A percentile compares a stretch with the other conserved stretches of the same genome.
Evolutionary conservation across 2,329 filamentous ascomycete species (phyloP).

Genomic region (Ophiostoma ips): DNA sequence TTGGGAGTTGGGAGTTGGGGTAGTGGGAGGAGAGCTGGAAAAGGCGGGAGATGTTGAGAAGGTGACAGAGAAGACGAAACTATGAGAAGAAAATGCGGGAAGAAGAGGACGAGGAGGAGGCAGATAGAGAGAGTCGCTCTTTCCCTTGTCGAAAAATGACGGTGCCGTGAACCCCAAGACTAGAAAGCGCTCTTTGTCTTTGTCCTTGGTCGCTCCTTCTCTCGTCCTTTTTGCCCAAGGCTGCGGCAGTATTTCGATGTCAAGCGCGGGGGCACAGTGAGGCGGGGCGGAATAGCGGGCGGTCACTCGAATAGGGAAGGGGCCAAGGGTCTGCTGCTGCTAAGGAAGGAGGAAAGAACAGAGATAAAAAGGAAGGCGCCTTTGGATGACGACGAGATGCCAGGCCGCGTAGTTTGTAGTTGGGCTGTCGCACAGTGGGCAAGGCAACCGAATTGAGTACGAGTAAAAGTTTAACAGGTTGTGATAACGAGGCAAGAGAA

Average conservation of each 20-base stretch:
- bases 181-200: background rate
- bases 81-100: background rate
- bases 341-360: background rate
- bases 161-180: background rate
- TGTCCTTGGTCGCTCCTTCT: background rate
- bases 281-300: constrained; percentile 5
- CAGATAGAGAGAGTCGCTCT: background rate
- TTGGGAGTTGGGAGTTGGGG: background rate
- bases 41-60: background rate
- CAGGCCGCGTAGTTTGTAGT: background rate
- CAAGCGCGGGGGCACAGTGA: background rate
- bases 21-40: background rate
- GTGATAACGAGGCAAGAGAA: background rate
- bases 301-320: constrained; percentile 3
- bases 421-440: background rate
- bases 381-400: background rate
- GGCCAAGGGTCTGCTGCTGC: background rate
- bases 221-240: background rate
- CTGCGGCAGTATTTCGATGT: constrained; percentile 1
- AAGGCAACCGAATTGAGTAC: background rate
- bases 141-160: background rate
- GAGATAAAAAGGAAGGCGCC: background rate
- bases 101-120: background rate
- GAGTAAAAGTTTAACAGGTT: too few relatives aligned
- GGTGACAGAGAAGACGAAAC: background rate